These are phyloP conservation scores for Zea mays DNA, from an alignment of 176 grass and related monocot genomes.

Conservation along the genomic window DNA sequence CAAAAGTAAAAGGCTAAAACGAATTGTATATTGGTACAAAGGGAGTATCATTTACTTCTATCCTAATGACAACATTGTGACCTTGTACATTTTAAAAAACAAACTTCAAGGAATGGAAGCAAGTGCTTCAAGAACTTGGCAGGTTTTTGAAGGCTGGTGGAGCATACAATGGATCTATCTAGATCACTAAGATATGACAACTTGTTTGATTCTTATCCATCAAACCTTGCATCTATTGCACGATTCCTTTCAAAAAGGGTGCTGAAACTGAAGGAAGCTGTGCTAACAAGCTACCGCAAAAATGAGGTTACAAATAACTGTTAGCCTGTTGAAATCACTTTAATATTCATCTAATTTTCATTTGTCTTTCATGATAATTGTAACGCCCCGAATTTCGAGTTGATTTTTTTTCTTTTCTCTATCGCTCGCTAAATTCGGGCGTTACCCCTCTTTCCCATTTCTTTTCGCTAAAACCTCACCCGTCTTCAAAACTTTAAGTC, in stretches of 20 bases:
- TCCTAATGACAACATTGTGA: slow-evolving; percentile 1
- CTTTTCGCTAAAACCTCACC: too few relatives aligned
- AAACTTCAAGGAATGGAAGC: slow-evolving; percentile 98
- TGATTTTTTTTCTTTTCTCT: too few relatives aligned
- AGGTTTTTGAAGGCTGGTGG: slow-evolving; percentile 89
- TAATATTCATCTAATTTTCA: background rate
- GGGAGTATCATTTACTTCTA: slow-evolving; percentile 10
- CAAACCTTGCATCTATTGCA: slow-evolving; percentile 65
- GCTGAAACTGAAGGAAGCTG: slow-evolving; percentile 84
- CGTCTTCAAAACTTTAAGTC: too few relatives aligned
- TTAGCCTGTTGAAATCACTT: background rate
- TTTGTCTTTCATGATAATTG: background rate
- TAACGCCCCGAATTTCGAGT: too few relatives aligned
- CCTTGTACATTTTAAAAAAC: slow-evolving; percentile 53
- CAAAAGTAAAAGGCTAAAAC: too few relatives aligned
- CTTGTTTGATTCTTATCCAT: slow-evolving; percentile 81
- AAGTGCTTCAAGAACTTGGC: slow-evolving; percentile 77
- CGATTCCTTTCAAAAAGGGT: slow-evolving; percentile 79
- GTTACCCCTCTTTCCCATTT: too few relatives aligned
- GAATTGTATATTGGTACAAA: too few relatives aligned
- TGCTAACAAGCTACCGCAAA: slow-evolving; percentile 78
- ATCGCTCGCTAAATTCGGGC: too few relatives aligned
- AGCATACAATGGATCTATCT: slow-evolving; percentile 62
- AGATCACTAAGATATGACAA: slow-evolving; percentile 77
- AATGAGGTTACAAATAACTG: slow-evolving; percentile 63